These are phyloP conservation scores for Ustilago xerochloae DNA, from an alignment of 1,284 basidiomycete species.

Conservation along the genomic window DNA sequence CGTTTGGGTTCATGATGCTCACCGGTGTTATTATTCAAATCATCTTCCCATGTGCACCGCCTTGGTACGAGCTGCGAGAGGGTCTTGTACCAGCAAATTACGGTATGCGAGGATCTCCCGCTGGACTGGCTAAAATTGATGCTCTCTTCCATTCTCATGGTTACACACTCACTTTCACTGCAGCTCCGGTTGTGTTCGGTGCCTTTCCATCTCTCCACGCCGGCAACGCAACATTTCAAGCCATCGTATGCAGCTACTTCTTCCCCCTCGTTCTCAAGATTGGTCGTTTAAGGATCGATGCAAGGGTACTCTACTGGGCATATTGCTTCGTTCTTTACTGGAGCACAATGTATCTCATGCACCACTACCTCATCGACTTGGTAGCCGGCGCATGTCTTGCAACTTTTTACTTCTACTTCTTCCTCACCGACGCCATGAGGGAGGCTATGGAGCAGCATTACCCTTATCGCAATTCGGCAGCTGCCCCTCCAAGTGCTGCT, in stretches of 20 bases:
- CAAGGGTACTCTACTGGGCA: slow-evolving; percentile 77
- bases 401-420: slow-evolving; percentile 82
- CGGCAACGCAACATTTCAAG: slow-evolving; percentile 89
- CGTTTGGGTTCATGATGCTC: slow-evolving; percentile 94
- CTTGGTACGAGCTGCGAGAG: slow-evolving; percentile 96
- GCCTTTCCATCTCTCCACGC: slow-evolving; percentile 96
- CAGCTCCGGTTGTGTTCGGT: slow-evolving; percentile 93
- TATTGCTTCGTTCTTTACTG: slow-evolving; percentile 93
- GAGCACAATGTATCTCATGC: slow-evolving; percentile 82
- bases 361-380: slow-evolving; percentile 93
- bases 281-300: slow-evolving; percentile 60
- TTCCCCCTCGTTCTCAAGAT: slow-evolving; percentile 75
- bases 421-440: slow-evolving; percentile 62
- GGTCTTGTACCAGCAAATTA: slow-evolving; percentile 95
- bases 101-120: slow-evolving; percentile 85
- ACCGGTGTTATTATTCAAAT: slow-evolving; percentile 89
- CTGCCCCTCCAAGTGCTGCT: slow-evolving; percentile 43
- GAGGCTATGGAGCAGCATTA: slow-evolving; percentile 60
- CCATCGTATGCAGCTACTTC: slow-evolving; percentile 92
- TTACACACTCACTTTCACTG: slow-evolving; percentile 86
- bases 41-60: slow-evolving; percentile 89
- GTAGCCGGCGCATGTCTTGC: slow-evolving; percentile 92
- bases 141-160: slow-evolving; percentile 81
- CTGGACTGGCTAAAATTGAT: slow-evolving; percentile 92
- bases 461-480: slow-evolving; percentile 43